Evolutionary conservation across 257 asterid genomes (phyloP), one percentile per base, ranked within the genome.

Genomic region (Penstemon newberryi): DNA sequence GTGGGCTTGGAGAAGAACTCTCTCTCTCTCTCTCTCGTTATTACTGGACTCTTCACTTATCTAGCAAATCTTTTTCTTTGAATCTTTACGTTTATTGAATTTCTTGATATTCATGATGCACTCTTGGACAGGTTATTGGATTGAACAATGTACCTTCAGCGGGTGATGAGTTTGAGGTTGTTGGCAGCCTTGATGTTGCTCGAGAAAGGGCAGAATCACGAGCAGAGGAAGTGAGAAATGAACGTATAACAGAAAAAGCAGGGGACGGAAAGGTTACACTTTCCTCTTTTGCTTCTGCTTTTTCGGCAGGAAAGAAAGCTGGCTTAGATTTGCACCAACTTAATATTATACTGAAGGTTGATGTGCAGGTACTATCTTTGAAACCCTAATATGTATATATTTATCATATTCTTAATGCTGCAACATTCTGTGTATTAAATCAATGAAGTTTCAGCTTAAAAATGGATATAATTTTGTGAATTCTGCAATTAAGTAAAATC

Each of bases 141-240:
- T 75, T 94, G 73, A 85, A 83, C 73, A 87, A 84, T 85, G 99
- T 94, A 56, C 99, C 99, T 62, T 80, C 77, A 69, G 99, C 99
- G 52, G 98, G 99, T 59, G 99, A 94, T 71, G 98, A 84, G 89
- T 94, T 94, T 80, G 96, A 94, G 77, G 95, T 91, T 45, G 95
- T 91, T 60, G 79, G 65, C 50, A 84, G 96, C 70, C 97, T 94
- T 63, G 96, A 91, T 78, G 47, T 77, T 72, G 99, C 99, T 73
- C 89, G 97, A 71, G 87, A 83, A 85, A 82, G 75, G 74, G 98
- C 99, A 0, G 89, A 84, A 77, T 62, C 64, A 60, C 82, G 88
- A 60, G 99, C 86, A 44, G 92, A 79, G 62, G 63, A 73, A 66
- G 39, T 91, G 86, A 84, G 99, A 77, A 67, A 76, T 72, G 96